A percentile compares a stretch with the other conserved stretches of the same genome.
These are phyloP conservation scores for Serendipita vermifera DNA, from an alignment of 768 basidiomycete species.

Conservation along the genomic window DNA sequence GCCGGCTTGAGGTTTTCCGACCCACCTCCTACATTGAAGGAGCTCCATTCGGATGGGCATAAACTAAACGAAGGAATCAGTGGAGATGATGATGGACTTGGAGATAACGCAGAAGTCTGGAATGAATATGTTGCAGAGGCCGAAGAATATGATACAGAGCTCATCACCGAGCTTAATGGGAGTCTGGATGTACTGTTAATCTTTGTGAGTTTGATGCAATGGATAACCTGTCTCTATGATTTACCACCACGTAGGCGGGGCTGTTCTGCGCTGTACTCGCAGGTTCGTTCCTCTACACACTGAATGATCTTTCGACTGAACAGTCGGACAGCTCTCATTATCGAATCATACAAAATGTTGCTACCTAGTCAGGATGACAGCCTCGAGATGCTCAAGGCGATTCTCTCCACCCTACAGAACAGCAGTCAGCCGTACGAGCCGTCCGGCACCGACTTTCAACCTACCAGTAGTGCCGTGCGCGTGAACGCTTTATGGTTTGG, in stretches of 20 bases:
- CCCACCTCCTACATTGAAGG: constrained; percentile 2
- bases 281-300: too few relatives aligned
- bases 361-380: background rate
- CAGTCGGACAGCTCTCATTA: background rate
- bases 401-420: background rate
- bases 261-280: constrained; percentile 6
- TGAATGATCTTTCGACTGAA: too few relatives aligned
- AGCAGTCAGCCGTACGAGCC: background rate
- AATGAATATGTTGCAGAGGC: background rate
- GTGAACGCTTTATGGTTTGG: constrained; percentile 2
- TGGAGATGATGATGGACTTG: background rate
- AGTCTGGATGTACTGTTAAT: constrained; percentile 6
- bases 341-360: constrained; percentile 4
- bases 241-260: background rate
- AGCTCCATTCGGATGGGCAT: background rate
- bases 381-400: background rate
- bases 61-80: background rate
- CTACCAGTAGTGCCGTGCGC: background rate
- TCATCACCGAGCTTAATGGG: constrained; percentile 3
- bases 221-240: background rate
- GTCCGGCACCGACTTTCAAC: background rate
- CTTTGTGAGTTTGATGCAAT: background rate
- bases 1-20: background rate
- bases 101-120: constrained; percentile 6
- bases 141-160: background rate